Conservation (phyloP, 768 basidiomycete species). For the Naganishia onofrii region DNA sequence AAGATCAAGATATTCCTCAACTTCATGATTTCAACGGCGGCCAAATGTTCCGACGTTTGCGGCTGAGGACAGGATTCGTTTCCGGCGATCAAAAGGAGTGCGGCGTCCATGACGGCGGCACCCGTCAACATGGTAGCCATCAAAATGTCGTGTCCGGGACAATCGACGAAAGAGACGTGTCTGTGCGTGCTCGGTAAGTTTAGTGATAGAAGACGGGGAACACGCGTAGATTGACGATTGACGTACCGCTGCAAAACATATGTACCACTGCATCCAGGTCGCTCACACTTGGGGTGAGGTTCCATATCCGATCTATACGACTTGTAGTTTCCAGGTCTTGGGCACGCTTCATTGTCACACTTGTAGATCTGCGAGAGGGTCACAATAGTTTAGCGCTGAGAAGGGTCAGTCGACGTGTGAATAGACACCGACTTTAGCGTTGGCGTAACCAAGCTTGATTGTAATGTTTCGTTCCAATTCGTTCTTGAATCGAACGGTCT, state of each 20-base stretch:
- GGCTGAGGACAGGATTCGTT: slow-evolving; percentile 99
- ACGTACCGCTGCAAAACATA: slow-evolving; percentile 78
- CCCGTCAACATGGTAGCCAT: slow-evolving; percentile 99
- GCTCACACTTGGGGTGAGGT: slow-evolving; percentile 86
- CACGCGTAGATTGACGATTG: no score
- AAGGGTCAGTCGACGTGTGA: not conserved
- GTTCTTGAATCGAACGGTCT: slow-evolving; percentile 98
- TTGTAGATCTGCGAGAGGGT: slow-evolving; percentile 76
- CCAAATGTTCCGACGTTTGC: slow-evolving; percentile 96
- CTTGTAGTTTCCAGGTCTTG: slow-evolving; percentile 87
- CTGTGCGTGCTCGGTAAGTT: slow-evolving; percentile 35
- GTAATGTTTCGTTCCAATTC: slow-evolving; percentile 98
- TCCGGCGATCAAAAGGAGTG: slow-evolving; percentile 87
- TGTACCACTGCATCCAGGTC: slow-evolving; percentile 80
- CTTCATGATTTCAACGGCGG: slow-evolving; percentile 99
- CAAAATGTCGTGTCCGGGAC: slow-evolving; percentile 95
- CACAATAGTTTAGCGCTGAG: not conserved
- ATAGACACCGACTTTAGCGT: slow-evolving; percentile 76
- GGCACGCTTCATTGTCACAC: slow-evolving; percentile 89
- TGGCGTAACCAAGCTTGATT: slow-evolving; percentile 98
- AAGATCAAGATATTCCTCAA: slow-evolving; percentile 95
- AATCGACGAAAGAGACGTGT: slow-evolving; percentile 97
- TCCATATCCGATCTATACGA: slow-evolving; percentile 94
- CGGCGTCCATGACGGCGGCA: slow-evolving; percentile 99
- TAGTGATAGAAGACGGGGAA: not conserved